Evolutionary conservation across 2,329 filamentous ascomycete genomes (phyloP).

Genomic region (Aspergillus quadricinctus): DNA sequence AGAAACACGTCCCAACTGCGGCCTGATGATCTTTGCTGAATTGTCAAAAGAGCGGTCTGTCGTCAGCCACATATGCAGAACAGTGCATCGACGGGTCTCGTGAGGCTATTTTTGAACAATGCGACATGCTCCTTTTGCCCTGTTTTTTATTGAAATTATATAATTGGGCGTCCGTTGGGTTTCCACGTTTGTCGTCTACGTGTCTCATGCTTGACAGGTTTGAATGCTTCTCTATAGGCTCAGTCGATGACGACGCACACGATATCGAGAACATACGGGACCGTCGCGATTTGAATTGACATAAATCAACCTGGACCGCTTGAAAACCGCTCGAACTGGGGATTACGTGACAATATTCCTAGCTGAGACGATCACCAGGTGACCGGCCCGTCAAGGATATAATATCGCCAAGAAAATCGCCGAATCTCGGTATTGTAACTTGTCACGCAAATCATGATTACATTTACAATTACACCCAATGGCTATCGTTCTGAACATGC

Average conservation of each 20-base stretch:
- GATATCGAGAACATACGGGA: background rate
- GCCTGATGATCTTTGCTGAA: background rate
- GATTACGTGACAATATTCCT: background rate
- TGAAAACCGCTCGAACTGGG: background rate
- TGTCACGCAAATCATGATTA: background rate
- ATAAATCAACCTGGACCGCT: too few relatives aligned
- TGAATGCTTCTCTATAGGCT: background rate
- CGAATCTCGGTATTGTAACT: too few relatives aligned
- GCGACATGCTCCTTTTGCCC: background rate
- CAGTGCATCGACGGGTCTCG: background rate
- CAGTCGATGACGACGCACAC: background rate
- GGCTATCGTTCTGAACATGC: background rate
- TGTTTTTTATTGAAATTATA: background rate
- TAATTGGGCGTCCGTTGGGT: background rate
- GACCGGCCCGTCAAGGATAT: too few relatives aligned
- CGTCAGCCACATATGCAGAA: background rate
- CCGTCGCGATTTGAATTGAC: too few relatives aligned
- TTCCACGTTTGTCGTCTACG: background rate
- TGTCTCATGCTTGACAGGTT: background rate
- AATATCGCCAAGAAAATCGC: too few relatives aligned
- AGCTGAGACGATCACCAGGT: too few relatives aligned
- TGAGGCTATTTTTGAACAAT: background rate
- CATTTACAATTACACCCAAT: background rate
- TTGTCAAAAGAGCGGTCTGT: background rate
- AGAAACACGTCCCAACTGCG: background rate